These are phyloP conservation scores for Trichophyton benhamiae DNA, from an alignment of 2,329 filamentous ascomycete species.

Conservation along the genomic window DNA sequence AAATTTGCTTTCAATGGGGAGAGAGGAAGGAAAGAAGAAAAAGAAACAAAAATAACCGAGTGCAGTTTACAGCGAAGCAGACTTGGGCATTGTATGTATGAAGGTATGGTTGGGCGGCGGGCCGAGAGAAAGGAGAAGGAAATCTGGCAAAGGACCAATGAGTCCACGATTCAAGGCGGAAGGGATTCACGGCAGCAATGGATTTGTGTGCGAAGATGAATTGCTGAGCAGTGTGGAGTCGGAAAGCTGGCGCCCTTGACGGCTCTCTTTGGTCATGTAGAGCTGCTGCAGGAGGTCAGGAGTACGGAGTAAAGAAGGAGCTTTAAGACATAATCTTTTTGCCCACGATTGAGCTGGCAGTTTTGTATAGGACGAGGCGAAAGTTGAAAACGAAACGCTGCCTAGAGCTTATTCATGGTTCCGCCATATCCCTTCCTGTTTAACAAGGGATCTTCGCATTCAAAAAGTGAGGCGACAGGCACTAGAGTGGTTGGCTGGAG, in stretches of 20 bases:
- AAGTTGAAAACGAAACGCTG: conserved; percentile 1
- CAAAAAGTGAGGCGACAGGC: conserved; percentile 4
- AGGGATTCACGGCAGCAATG: background rate
- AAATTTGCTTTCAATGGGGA: background rate
- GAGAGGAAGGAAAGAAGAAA: background rate
- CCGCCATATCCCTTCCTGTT: conserved; percentile 2
- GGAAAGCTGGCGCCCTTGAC: background rate
- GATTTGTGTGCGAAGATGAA: conserved; percentile 3
- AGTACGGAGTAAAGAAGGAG: background rate
- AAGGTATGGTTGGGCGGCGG: background rate
- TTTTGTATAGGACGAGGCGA: background rate
- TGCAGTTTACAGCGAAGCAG: background rate
- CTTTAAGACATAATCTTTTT: background rate
- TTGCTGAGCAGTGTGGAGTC: conserved; percentile 3
- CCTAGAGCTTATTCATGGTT: conserved; percentile 4
- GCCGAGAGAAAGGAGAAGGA: conserved; percentile 1
- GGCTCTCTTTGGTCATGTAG: background rate
- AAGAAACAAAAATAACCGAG: background rate
- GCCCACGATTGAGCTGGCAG: background rate
- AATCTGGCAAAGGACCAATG: conserved; percentile 12
- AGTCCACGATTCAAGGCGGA: conserved; percentile 8
- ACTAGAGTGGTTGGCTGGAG: conserved; percentile 2
- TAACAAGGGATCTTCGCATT: conserved; percentile 6
- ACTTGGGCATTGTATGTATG: background rate
- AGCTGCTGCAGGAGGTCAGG: background rate